Percentiles rank a stretch among this genome's conserved stretches.
Evolutionary conservation across 2,329 filamentous ascomycete species (phyloP).

Genomic region (Penicillium sp.): DNA sequence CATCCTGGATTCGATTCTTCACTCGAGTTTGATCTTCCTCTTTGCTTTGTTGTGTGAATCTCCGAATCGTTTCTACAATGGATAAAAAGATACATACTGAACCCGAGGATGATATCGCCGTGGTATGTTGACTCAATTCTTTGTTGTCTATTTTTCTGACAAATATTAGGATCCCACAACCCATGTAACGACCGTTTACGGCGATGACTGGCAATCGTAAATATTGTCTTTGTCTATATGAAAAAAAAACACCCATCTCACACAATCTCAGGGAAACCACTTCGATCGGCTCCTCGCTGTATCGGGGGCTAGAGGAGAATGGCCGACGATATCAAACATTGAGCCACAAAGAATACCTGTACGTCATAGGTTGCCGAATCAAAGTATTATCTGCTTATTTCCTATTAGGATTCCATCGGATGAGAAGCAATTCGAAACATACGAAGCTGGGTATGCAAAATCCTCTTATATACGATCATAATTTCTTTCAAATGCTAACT

Average conservation of each 20-base stretch:
- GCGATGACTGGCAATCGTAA: slow-evolving; percentile 16
- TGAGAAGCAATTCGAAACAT: slow-evolving; percentile 19
- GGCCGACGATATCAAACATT: slow-evolving; percentile 26
- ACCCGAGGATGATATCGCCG: neutral
- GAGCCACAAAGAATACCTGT: slow-evolving; percentile 21
- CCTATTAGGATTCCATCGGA: slow-evolving; percentile 14
- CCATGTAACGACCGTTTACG: neutral
- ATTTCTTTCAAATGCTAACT: neutral
- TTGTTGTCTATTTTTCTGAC: neutral
- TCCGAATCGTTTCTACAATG: neutral
- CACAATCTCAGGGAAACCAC: slow-evolving; percentile 16
- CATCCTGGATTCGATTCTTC: neutral
- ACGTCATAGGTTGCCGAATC: neutral
- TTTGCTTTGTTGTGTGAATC: neutral
- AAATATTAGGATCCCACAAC: neutral
- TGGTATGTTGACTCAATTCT: neutral
- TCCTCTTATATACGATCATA: neutral
- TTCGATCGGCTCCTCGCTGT: slow-evolving; percentile 24
- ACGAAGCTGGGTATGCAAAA: slow-evolving; percentile 17
- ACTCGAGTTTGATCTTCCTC: neutral
- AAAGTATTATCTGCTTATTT: neutral
- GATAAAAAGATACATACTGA: neutral
- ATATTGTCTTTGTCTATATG: neutral
- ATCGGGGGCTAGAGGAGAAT: slow-evolving; percentile 22
- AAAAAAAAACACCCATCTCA: slow-evolving; percentile 14